phyloP scores from a whole-genome alignment of 805 yeast species.

The Dipodascopsis uninucleata region DNA sequence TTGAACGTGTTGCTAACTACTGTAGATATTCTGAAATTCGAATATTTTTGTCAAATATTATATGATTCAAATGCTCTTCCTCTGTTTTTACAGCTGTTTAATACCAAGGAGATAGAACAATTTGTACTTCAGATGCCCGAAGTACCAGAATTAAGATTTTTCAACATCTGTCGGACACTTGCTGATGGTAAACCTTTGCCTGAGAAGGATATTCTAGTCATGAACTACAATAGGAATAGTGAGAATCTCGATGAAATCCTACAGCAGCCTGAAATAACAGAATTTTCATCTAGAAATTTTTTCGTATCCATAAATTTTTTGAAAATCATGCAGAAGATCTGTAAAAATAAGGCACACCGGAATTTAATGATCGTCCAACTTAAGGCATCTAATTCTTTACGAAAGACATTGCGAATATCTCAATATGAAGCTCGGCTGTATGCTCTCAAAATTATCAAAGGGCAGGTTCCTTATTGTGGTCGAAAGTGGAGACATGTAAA shows the following conservation, averaged over 20 bases:
- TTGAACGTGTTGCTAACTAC: neutral
- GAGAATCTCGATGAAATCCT: conserved; percentile 5
- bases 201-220: conserved; percentile 4
- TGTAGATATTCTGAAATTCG: conserved; percentile 63
- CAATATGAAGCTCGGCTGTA: conserved; percentile 64
- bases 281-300: conserved; percentile 30
- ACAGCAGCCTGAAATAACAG: conserved; percentile 19
- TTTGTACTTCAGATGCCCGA: conserved; percentile 27
- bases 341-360: conserved; percentile 71
- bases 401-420: conserved; percentile 56
- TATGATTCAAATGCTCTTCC: conserved; percentile 53
- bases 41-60: conserved; percentile 63
- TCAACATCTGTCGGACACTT: conserved; percentile 27
- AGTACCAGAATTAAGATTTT: conserved; percentile 28
- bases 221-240: conserved; percentile 2
- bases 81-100: conserved; percentile 21
- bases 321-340: conserved; percentile 52
- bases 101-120: conserved; percentile 20
- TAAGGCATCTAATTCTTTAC: conserved; percentile 39
- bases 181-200: conserved; percentile 17
- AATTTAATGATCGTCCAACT: conserved; percentile 48
- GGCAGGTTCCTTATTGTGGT: conserved; percentile 84
- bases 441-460: conserved; percentile 67
- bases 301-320: conserved; percentile 47
- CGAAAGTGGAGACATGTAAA: conserved; percentile 87